Evolutionary conservation across 2,329 filamentous ascomycete genomes (phyloP), one percentile per base, ranked within the genome.

Genomic region (Coniochaeta sp.): DNA sequence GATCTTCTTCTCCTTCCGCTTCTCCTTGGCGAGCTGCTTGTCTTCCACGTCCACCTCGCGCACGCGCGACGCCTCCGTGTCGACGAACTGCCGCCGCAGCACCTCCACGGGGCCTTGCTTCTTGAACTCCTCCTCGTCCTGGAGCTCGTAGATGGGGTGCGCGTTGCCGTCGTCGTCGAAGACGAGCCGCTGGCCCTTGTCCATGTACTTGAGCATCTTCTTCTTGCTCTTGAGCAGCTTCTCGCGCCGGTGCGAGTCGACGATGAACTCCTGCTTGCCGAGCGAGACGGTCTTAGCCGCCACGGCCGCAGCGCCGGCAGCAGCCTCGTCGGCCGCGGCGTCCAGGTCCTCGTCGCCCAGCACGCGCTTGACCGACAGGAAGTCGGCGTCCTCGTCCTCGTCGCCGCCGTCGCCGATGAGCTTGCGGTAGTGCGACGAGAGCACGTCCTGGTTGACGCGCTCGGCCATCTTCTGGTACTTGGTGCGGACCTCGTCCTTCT

Each of bases 381-480:
- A 97, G 65, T 96, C 89, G 61, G 86, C 86, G 57, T 91, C 89
- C 59, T 84, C 82, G 3, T 71, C 79, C 3, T 69, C 71, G 57
- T 64, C 64, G 55, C 73, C 71, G 63, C 73, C 71, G 63, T 75
- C 74, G 65, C 73, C 81, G 62, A 98, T 87, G 64, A 99, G 82
- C 70, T 93, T 96, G 62, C 86, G 85, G 78, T 97, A 98, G 75
- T 99, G 95, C 60, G 89, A 87, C n/a, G 93, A 93, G 64, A 99
- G 76, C 34, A 99, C 90, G 70, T 97, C 93, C 74, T 98, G 93
- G 74, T 99, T 99, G 67, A 89, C 90, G 62, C 95, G 84, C 78
- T 97, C 93, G 74, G 98, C 97, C 95, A 99, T 98, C 67, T 91
- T 89, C 74, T 99, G 92, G 72, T 96, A 96, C 74, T 96, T 98